These are phyloP conservation scores for Vachellia pachyceras DNA, from an alignment of 306 rosid genomes.

Conservation along the genomic window DNA sequence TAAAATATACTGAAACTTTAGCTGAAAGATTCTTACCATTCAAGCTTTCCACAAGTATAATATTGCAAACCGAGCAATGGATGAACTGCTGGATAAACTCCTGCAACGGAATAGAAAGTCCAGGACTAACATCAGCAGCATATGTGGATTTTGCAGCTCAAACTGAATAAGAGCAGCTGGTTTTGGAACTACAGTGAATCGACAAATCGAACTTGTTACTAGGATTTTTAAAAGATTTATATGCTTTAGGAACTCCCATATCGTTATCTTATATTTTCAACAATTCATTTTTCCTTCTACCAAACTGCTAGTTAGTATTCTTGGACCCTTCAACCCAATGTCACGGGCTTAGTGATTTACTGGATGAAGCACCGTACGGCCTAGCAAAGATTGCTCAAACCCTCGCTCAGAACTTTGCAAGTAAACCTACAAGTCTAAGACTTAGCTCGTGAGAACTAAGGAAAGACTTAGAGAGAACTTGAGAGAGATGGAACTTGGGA, in stretches of 20 bases:
- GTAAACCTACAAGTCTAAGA: too few relatives aligned
- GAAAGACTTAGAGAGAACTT: too few relatives aligned
- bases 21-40: slow-evolving; percentile 67
- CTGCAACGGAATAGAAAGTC: slow-evolving; percentile 49
- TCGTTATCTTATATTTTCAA: background rate
- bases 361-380: too few relatives aligned
- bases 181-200: background rate
- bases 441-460: too few relatives aligned
- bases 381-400: too few relatives aligned
- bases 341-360: too few relatives aligned
- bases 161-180: background rate
- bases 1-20: slow-evolving; percentile 24
- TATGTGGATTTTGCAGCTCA: slow-evolving; percentile 19
- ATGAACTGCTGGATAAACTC: slow-evolving; percentile 76
- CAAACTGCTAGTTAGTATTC: background rate
- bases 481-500: too few relatives aligned
- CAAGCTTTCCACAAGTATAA: slow-evolving; percentile 91
- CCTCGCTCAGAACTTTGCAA: too few relatives aligned
- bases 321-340: background rate
- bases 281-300: background rate
- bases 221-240: background rate
- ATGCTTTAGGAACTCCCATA: background rate
- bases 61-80: slow-evolving; percentile 92
- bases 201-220: background rate
- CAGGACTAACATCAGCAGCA: slow-evolving; percentile 37